phyloP scores from a whole-genome alignment of 768 basidiomycete species.

The Boletus bicolor region DNA sequence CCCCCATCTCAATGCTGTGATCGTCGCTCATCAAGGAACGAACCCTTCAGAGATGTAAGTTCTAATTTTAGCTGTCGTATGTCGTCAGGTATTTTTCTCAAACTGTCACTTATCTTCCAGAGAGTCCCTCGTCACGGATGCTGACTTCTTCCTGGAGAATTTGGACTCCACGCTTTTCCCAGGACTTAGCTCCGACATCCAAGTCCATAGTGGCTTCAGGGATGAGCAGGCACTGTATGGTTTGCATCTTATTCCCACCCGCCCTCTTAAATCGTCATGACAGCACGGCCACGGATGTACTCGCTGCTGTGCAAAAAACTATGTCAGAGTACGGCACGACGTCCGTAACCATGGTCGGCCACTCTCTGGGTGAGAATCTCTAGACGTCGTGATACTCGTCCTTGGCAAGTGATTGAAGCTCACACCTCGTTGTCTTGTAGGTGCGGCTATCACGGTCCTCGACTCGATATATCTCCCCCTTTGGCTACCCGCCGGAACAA shows the following conservation, averaged over 20 bases:
- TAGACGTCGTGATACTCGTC: too few species aligned
- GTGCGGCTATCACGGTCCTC: too few species aligned
- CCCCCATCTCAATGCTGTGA: conserved; percentile 34
- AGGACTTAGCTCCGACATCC: conserved; percentile 39
- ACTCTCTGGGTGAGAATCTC: too few species aligned
- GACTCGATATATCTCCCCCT: too few species aligned
- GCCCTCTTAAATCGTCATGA: background rate
- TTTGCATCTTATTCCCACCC: background rate
- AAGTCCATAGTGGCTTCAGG: conserved; percentile 48
- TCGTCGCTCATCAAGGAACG: conserved; percentile 39
- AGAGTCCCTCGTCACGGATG: conserved; percentile 40
- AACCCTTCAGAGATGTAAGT: conserved; percentile 30
- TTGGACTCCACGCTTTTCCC: conserved; percentile 47
- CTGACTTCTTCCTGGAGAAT: conserved; percentile 32
- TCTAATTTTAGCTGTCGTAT: background rate
- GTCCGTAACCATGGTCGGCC: too few species aligned
- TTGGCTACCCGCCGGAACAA: too few species aligned
- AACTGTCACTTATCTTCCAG: conserved; percentile 18
- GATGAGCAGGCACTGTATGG: conserved; percentile 43
- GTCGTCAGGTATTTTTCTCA: background rate
- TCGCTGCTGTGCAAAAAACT: too few species aligned
- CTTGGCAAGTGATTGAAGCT: too few species aligned
- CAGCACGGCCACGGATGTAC: too few species aligned
- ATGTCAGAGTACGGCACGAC: too few species aligned
- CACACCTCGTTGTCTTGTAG: too few species aligned